A percentile compares a stretch with the other conserved stretches of the same genome.
phyloP scores from a whole-genome alignment of 768 basidiomycete species.

The Krasilnikovozyma curviuscula region DNA sequence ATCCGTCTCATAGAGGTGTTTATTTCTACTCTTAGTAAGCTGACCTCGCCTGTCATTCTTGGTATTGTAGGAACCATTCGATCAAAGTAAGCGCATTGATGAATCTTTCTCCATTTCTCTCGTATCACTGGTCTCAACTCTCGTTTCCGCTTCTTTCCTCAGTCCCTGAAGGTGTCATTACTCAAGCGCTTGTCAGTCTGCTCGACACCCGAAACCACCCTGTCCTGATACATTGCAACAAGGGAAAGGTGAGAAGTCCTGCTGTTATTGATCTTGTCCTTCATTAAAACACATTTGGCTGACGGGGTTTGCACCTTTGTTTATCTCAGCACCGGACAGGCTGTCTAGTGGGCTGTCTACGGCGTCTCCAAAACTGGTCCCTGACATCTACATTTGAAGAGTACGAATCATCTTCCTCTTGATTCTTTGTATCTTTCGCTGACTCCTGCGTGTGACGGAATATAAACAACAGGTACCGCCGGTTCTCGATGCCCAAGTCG shows the following conservation, averaged over 20 bases:
- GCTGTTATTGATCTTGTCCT: neutral
- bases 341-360: constrained; percentile 28
- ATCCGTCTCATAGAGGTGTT: too few relatives aligned
- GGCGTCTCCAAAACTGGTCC: constrained; percentile 27
- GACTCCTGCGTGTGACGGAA: neutral
- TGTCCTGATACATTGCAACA: constrained; percentile 28
- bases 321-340: constrained; percentile 28
- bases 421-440: neutral
- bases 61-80: constrained; percentile 5
- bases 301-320: neutral
- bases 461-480: constrained; percentile 22
- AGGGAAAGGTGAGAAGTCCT: constrained; percentile 26
- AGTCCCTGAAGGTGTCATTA: constrained; percentile 28
- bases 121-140: neutral
- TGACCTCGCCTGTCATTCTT: too few relatives aligned
- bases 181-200: constrained; percentile 24
- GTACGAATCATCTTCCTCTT: constrained; percentile 7
- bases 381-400: constrained; percentile 24
- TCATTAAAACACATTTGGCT: neutral
- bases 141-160: constrained; percentile 2
- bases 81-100: neutral
- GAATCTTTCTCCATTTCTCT: neutral
- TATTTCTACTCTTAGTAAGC: too few relatives aligned
- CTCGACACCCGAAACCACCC: constrained; percentile 27
- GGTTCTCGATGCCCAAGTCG: constrained; percentile 26